Percentiles rank a stretch among this genome's conserved stretches.
Conservation (phyloP, 352 stramenopile genomes). For the Globisporangium recalcitrans region DNA sequence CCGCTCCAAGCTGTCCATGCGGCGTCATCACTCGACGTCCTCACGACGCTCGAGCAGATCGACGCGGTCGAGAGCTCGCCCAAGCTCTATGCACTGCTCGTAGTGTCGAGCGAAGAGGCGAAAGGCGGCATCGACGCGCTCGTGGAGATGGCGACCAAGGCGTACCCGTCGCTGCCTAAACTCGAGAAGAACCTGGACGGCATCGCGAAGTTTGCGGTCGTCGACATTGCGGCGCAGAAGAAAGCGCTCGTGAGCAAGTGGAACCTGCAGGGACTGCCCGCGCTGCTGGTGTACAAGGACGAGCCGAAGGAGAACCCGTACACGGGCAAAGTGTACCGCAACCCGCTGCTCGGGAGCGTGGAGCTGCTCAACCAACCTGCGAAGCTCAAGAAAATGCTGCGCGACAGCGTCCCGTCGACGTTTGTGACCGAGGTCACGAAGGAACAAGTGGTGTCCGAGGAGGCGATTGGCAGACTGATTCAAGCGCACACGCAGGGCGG, state of each 20-base stretch:
- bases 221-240: conserved; percentile 29
- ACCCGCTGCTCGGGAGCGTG: conserved; percentile 29
- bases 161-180: conserved; percentile 33
- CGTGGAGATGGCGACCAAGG: conserved; percentile 26
- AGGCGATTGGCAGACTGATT: conserved; percentile 24
- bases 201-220: conserved; percentile 37
- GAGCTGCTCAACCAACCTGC: conserved; percentile 35
- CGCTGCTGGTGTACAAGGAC: conserved; percentile 57
- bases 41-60: conserved; percentile 8
- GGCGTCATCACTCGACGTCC: conserved; percentile 2
- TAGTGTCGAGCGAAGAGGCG: conserved; percentile 12
- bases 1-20: background rate
- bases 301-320: conserved; percentile 70
- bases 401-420: conserved; percentile 46
- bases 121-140: conserved; percentile 23
- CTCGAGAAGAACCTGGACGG: conserved; percentile 42
- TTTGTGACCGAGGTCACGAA: conserved; percentile 38
- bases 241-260: conserved; percentile 49
- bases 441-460: conserved; percentile 13
- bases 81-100: conserved; percentile 12
- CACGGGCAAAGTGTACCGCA: conserved; percentile 55
- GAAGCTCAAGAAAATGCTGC: conserved; percentile 59
- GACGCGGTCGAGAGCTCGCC: conserved; percentile 12
- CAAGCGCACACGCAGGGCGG: conserved; percentile 12
- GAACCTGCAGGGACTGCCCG: conserved; percentile 39